Percentiles rank a stretch among this genome's conserved stretches.
Conservation (phyloP, 768 basidiomycete species). For the Collybia sordida region DNA sequence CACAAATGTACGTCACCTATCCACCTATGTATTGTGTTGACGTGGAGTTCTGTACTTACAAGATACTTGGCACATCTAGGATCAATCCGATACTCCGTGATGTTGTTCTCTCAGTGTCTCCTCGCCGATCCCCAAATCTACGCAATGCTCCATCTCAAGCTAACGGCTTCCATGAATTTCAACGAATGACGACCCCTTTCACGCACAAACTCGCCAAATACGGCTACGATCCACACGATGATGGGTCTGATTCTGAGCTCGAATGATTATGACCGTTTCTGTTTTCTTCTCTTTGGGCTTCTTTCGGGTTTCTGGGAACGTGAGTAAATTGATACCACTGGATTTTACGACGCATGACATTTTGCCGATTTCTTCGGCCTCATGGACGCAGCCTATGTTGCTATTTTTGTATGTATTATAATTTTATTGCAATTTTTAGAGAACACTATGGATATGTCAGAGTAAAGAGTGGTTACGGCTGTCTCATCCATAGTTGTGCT, state of each 20-base stretch:
- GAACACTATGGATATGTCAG: no score
- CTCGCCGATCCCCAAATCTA: neutral
- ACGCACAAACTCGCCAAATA: conserved; percentile 11
- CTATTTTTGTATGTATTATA: no score
- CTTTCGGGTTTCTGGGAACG: no score
- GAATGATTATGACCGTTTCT: neutral
- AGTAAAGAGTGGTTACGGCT: no score
- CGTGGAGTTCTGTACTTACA: no score
- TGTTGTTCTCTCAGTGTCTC: conserved; percentile 10
- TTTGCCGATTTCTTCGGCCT: no score
- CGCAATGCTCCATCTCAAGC: neutral
- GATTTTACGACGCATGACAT: no score
- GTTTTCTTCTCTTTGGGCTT: no score
- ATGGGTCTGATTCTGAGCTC: conserved; percentile 9
- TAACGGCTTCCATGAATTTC: conserved; percentile 5
- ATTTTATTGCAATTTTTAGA: no score
- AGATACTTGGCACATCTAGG: conserved; percentile 1
- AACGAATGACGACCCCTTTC: conserved; percentile 15
- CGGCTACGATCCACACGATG: conserved; percentile 17
- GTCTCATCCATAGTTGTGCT: no score
- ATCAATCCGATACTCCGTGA: conserved; percentile 17
- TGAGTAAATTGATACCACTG: no score
- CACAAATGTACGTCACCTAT: conserved; percentile 15
- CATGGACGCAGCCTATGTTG: no score
- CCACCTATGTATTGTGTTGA: neutral